Conservation (phyloP, 1,284 basidiomycete genomes). For the Sphagnurus paluster region DNA sequence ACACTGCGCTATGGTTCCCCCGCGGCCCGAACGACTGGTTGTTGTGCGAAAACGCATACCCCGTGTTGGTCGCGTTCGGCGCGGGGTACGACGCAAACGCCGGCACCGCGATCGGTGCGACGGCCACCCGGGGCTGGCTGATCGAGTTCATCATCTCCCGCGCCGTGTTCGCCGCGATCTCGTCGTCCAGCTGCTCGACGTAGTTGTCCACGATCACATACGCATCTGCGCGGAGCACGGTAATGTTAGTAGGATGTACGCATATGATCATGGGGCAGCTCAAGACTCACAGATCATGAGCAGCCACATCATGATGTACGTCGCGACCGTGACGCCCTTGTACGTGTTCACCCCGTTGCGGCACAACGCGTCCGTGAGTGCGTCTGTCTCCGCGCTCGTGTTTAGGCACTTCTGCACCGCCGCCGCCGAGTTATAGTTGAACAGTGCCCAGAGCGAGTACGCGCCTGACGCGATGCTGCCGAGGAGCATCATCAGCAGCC, state of each 20-base stretch:
- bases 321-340: constrained; percentile 36
- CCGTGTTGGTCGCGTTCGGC: constrained; percentile 12
- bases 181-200: constrained; percentile 46
- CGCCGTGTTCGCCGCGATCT: constrained; percentile 33
- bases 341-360: constrained; percentile 32
- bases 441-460: constrained; percentile 46
- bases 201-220: constrained; percentile 48
- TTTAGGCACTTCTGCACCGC: constrained; percentile 36
- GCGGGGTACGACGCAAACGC: constrained; percentile 24
- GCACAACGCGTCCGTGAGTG: constrained; percentile 33
- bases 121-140: constrained; percentile 19
- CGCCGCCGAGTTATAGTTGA: constrained; percentile 35
- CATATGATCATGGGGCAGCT: neutral
- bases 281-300: constrained; percentile 48
- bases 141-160: constrained; percentile 28
- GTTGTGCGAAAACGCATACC: constrained; percentile 28
- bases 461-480: constrained; percentile 45
- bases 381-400: constrained; percentile 27
- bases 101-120: constrained; percentile 18
- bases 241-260: constrained; percentile 7
- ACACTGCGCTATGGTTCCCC: constrained; percentile 27
- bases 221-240: constrained; percentile 33
- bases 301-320: constrained; percentile 45
- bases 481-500: constrained; percentile 46
- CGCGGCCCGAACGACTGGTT: constrained; percentile 25